phyloP scores from a whole-genome alignment of 306 rosid genomes.

The Prunus mume region DNA sequence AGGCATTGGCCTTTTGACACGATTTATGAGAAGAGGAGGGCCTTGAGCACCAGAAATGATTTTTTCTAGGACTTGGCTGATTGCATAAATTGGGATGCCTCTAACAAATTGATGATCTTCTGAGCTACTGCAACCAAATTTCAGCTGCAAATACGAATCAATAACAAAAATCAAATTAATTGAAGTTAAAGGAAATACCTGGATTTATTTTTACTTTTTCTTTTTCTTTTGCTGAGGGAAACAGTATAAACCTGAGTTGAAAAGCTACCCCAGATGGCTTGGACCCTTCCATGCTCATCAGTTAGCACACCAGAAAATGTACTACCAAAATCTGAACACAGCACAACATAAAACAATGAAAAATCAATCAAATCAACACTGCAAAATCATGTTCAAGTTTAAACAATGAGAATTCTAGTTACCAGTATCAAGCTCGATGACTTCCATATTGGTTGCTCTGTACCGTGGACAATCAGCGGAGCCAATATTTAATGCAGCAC shows the following conservation, averaged over 20 bases:
- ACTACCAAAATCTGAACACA: conserved; percentile 82
- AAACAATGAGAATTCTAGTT: conserved; percentile 15
- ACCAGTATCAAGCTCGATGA: conserved; percentile 98
- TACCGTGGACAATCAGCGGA: conserved; percentile 90
- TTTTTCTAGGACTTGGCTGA: conserved; percentile 86
- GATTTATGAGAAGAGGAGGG: conserved; percentile 77
- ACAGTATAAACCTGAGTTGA: conserved; percentile 76
- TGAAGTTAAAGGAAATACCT: not conserved
- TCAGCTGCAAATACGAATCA: conserved; percentile 55
- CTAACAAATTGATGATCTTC: conserved; percentile 97
- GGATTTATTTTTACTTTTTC: not conserved
- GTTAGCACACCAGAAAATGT: conserved; percentile 90
- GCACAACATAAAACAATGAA: conserved; percentile 10
- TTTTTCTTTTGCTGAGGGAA: conserved; percentile 4
- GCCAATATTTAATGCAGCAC: conserved; percentile 88
- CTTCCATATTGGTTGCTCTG: conserved; percentile 97
- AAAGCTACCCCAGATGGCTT: conserved; percentile 99
- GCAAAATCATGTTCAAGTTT: conserved; percentile 5
- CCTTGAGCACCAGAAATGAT: conserved; percentile 75
- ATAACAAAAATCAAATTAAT: conserved; percentile 1
- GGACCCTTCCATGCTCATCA: conserved; percentile 91
- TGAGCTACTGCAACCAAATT: conserved; percentile 69
- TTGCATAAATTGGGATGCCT: conserved; percentile 84
- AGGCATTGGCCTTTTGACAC: conserved; percentile 88
- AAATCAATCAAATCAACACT: conserved; percentile 11